These are phyloP conservation scores for Ceratocystis diversiconidia DNA, from an alignment of 2,329 filamentous ascomycete species.

Conservation along the genomic window DNA sequence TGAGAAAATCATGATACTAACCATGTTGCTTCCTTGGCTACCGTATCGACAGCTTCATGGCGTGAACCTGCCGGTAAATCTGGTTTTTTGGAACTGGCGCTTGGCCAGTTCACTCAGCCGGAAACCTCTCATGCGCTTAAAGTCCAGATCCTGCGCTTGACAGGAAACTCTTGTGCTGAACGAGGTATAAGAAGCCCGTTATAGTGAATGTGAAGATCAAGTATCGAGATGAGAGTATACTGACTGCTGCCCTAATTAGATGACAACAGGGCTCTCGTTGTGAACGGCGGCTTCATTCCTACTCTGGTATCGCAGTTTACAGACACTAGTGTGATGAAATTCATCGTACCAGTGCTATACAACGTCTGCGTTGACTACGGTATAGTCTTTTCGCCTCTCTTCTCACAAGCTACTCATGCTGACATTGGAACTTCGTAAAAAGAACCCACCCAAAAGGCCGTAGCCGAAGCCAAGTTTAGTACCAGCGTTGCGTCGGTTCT, in stretches of 20 bases:
- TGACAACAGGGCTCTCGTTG: slow-evolving; percentile 43
- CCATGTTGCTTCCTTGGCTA: not conserved
- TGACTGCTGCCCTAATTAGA: slow-evolving; percentile 28
- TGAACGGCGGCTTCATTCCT: slow-evolving; percentile 34
- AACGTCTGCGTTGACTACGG: slow-evolving; percentile 51
- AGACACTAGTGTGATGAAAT: slow-evolving; percentile 35
- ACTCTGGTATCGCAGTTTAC: slow-evolving; percentile 35
- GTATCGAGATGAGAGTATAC: not conserved
- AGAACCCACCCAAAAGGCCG: slow-evolving; percentile 45
- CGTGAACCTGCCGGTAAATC: slow-evolving; percentile 14
- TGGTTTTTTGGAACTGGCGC: slow-evolving; percentile 5
- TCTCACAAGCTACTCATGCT: not conserved
- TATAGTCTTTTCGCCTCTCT: slow-evolving; percentile 24
- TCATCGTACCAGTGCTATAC: slow-evolving; percentile 45
- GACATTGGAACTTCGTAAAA: not conserved
- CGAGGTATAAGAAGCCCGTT: slow-evolving; percentile 2
- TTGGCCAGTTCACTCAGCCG: not conserved
- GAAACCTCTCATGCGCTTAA: not conserved
- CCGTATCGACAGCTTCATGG: slow-evolving; percentile 9
- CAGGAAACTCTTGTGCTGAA: slow-evolving; percentile 17
- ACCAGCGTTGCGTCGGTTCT: slow-evolving; percentile 36
- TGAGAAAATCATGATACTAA: not conserved
- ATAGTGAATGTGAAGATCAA: not conserved
- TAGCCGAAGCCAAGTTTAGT: slow-evolving; percentile 38
- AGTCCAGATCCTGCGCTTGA: slow-evolving; percentile 15